Percentiles rank a stretch among this genome's conserved stretches.
Conservation (phyloP, 306 rosid species). For the Hippophae tibetana region DNA sequence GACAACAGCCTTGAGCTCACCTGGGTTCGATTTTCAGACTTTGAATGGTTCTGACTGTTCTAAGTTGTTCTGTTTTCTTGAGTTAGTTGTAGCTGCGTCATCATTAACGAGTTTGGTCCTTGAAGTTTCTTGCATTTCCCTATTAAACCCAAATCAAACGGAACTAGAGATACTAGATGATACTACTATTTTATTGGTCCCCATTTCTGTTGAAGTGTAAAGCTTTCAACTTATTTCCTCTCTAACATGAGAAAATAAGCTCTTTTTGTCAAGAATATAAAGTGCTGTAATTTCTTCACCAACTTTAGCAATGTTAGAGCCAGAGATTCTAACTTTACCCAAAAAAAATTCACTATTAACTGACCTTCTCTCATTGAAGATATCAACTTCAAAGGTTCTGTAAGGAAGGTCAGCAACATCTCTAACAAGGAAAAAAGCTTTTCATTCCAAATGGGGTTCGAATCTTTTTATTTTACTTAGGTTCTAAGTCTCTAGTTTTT, state of each 20-base stretch:
- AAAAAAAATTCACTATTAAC: slow-evolving; percentile 34
- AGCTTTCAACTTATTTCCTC: slow-evolving; percentile 51
- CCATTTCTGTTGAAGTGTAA: slow-evolving; percentile 23
- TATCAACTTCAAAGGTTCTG: slow-evolving; percentile 39
- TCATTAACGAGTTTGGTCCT: slow-evolving; percentile 23
- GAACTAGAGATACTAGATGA: slow-evolving; percentile 3
- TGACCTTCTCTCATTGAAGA: slow-evolving; percentile 48
- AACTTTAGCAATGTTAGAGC: slow-evolving; percentile 36
- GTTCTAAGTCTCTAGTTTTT: slow-evolving; percentile 45
- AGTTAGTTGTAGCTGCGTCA: slow-evolving; percentile 1
- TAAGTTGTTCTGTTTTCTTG: too few species aligned
- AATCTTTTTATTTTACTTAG: slow-evolving; percentile 45
- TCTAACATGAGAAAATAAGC: slow-evolving; percentile 49
- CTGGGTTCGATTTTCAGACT: too few species aligned
- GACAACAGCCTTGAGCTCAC: too few species aligned
- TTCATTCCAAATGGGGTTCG: slow-evolving; percentile 54
- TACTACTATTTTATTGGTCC: slow-evolving; percentile 21
- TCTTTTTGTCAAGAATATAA: slow-evolving; percentile 41
- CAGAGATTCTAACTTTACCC: slow-evolving; percentile 47
- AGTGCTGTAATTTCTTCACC: slow-evolving; percentile 35
- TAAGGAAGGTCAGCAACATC: slow-evolving; percentile 42
- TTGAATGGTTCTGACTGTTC: too few species aligned
- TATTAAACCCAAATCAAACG: slow-evolving; percentile 24
- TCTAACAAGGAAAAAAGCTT: slow-evolving; percentile 43
- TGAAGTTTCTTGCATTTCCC: slow-evolving; percentile 35